A percentile compares a stretch with the other conserved stretches of the same genome.
Conservation (phyloP, 106 monocot genomes). For the Alisma plantagoaquatica region DNA sequence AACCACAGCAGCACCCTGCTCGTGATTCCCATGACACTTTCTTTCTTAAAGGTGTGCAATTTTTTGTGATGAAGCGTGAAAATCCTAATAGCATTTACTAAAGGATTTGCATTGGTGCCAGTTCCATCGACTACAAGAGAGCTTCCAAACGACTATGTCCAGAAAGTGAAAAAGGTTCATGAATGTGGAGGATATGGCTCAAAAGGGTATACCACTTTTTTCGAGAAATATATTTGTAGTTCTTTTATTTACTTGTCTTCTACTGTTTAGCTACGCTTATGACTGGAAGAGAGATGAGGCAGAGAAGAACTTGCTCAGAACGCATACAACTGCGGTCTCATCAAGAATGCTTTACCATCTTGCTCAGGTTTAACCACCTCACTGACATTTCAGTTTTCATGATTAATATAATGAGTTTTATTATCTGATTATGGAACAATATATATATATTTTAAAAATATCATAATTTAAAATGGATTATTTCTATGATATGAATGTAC, state of each 20-base stretch:
- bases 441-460: no score
- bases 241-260: no score
- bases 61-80: no score
- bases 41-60: slow-evolving; percentile 58
- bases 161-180: slow-evolving; percentile 71
- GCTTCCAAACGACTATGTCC: slow-evolving; percentile 81
- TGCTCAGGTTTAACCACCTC: slow-evolving; percentile 27
- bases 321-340: slow-evolving; percentile 98
- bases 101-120: slow-evolving; percentile 38
- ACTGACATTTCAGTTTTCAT: no score
- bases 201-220: slow-evolving; percentile 48
- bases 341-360: slow-evolving; percentile 91
- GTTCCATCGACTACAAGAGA: slow-evolving; percentile 69
- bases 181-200: slow-evolving; percentile 91
- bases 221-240: no score
- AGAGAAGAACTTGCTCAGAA: slow-evolving; percentile 87
- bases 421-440: no score
- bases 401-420: no score
- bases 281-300: slow-evolving; percentile 98
- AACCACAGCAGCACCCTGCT: slow-evolving; percentile 98
- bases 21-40: slow-evolving; percentile 99
- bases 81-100: no score
- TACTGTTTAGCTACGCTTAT: slow-evolving; percentile 81
- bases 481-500: no score
- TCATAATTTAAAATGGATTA: no score